Base-by-base conservation (phyloP, 1,284 basidiomycete genomes). In the Boletus subluridellus region DNA sequence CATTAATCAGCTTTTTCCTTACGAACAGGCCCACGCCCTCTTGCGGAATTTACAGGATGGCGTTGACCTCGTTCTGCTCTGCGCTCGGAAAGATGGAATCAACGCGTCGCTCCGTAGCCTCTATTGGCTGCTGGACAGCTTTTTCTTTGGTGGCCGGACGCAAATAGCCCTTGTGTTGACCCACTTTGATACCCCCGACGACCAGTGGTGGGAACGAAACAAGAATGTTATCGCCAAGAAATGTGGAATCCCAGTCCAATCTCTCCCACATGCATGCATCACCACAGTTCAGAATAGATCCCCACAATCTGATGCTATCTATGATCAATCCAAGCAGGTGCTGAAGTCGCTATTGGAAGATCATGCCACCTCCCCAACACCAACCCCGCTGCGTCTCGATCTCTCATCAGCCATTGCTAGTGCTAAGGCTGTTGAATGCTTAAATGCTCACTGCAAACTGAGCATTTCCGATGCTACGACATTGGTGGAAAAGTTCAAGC, bases 161-260 rank as follows among this genome's bases (percentile, higher is more conserved):
- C 74, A 68, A 17, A 68, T 78, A 51, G 73, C 72, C 39, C 59
- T 77, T 28, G 64, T 75, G 49, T 60, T 77, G 28, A 78, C 77
- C 30, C 69, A 76, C n/a, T 69, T 74, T 28, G 77, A 68, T 55
- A 69, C 45, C 3, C 50, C 58, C 6, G 49, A 67, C 26, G 57
- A 64, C 4, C 35, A 54, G 11, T 71, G 69, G 69, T 71, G 72
- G 69, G 55, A 32, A 4, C 61, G 63, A 55, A 73, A 73, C 45
- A 53, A 39, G 21, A 55, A 62, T 41, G 24, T 9, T 24, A 72
- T 71, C 37, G 35, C 51, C 9, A 46, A 65, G 35, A 63, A 5
- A 66, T 69, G 46, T 47, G 37, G 35, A n/a, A 70, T 72, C 7
- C 58, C 58, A 7, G 49, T 62, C 35, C 54, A 61, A 52, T 55